Evolutionary conservation across 805 yeast genomes (phyloP).

Genomic region (Yamadazyma ubonensis): DNA sequence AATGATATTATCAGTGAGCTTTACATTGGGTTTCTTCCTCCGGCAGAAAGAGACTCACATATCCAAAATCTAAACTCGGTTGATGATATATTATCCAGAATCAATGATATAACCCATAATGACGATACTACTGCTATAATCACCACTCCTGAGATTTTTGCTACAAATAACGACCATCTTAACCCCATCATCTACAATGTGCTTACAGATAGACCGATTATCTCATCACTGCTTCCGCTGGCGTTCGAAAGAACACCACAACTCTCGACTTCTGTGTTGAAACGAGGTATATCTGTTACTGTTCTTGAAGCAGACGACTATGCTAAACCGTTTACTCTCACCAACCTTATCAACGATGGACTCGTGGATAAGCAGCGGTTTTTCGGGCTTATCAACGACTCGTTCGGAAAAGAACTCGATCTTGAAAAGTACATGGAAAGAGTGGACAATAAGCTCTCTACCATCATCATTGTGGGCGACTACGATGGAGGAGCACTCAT

Average conservation of each 20-base stretch:
- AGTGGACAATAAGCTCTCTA: conserved; percentile 65
- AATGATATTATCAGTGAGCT: conserved; percentile 64
- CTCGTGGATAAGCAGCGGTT: conserved; percentile 57
- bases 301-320: conserved; percentile 35
- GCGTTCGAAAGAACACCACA: conserved; percentile 51
- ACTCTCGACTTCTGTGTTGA: conserved; percentile 73
- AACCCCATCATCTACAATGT: conserved; percentile 91
- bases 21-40: conserved; percentile 52
- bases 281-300: conserved; percentile 66
- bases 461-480: conserved; percentile 83
- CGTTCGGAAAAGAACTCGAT: conserved; percentile 72
- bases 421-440: conserved; percentile 64
- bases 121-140: conserved; percentile 73
- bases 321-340: conserved; percentile 38
- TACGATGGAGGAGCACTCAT: conserved; percentile 94
- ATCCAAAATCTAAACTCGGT: conserved; percentile 65
- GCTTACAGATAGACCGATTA: conserved; percentile 85
- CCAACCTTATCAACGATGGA: conserved; percentile 34
- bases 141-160: conserved; percentile 79
- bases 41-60: conserved; percentile 52
- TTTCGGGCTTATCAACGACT: conserved; percentile 65
- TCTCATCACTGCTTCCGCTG: conserved; percentile 88
- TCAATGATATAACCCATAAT: conserved; percentile 42
- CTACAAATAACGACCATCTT: conserved; percentile 47
- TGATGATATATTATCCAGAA: conserved; percentile 50